A percentile compares a stretch with the other conserved stretches of the same genome.
phyloP scores from a whole-genome alignment of 75 land plant species.

The Pinus tabuliformis region DNA sequence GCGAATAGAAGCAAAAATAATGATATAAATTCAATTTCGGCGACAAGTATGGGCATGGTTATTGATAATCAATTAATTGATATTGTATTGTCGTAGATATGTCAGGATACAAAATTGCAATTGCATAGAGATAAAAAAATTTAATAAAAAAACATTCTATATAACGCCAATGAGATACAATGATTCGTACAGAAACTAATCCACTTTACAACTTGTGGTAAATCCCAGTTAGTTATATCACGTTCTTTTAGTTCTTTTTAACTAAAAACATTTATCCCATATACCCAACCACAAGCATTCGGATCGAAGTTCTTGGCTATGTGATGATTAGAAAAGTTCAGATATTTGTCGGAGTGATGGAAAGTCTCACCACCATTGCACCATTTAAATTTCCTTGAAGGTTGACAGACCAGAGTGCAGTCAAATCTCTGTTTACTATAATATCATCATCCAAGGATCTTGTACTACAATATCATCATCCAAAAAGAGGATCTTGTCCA shows the following conservation, averaged over 20 bases:
- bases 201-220: conserved; percentile 93
- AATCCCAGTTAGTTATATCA: conserved; percentile 51
- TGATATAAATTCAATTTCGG: no score
- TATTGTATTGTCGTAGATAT: no score
- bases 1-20: no score
- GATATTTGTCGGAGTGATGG: conserved; percentile 87
- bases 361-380: no score
- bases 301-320: conserved; percentile 76
- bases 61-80: no score
- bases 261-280: conserved; percentile 93
- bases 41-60: no score
- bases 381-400: conserved; percentile 59
- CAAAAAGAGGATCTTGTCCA: no score
- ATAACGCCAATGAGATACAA: no score
- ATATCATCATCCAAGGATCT: no score
- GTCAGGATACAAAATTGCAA: no score
- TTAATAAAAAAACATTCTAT: conserved; percentile 39
- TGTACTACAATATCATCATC: no score
- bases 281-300: conserved; percentile 97
- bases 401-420: conserved; percentile 77
- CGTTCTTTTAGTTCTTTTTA: conserved; percentile 66
- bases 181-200: conserved; percentile 45
- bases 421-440: conserved; percentile 90
- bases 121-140: no score
- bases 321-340: conserved; percentile 86